phyloP scores from a whole-genome alignment of 257 asterid species.

The Verbascum thapsus region DNA sequence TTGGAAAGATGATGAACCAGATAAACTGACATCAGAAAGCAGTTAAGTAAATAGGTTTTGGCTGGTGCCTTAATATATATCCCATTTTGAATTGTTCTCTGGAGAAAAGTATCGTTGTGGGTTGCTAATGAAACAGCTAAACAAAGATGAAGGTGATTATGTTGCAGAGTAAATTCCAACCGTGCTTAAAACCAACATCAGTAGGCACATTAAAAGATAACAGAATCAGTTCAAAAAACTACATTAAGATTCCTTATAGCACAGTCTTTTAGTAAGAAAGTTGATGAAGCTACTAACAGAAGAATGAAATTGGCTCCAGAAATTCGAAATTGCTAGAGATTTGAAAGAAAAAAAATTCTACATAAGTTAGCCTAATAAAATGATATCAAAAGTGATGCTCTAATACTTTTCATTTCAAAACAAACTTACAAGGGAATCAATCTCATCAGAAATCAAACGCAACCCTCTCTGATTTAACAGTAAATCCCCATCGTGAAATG shows the following conservation, averaged over 20 bases:
- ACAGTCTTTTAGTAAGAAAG: background rate
- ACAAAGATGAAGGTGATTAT: background rate
- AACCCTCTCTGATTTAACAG: slow-evolving; percentile 80
- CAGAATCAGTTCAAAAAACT: background rate
- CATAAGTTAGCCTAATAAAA: slow-evolving; percentile 11
- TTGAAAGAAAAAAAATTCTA: too few relatives aligned
- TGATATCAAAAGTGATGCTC: too few relatives aligned
- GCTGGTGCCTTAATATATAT: too few relatives aligned
- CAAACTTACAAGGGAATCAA: slow-evolving; percentile 53
- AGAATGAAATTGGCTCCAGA: slow-evolving; percentile 6
- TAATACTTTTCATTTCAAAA: background rate
- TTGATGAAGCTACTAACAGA: background rate
- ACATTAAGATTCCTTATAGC: background rate
- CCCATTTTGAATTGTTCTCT: background rate
- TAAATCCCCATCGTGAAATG: slow-evolving; percentile 91
- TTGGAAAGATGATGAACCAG: background rate
- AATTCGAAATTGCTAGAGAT: too few relatives aligned
- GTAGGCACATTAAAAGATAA: too few relatives aligned
- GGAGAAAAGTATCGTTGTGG: background rate
- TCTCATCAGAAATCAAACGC: slow-evolving; percentile 74
- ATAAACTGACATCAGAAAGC: slow-evolving; percentile 1
- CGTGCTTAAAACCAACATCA: too few relatives aligned
- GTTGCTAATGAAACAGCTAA: background rate
- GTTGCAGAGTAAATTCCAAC: background rate
- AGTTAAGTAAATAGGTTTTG: too few relatives aligned